Conservation (phyloP, 2,329 filamentous ascomycete genomes). For the Exophiala sp. region DNA sequence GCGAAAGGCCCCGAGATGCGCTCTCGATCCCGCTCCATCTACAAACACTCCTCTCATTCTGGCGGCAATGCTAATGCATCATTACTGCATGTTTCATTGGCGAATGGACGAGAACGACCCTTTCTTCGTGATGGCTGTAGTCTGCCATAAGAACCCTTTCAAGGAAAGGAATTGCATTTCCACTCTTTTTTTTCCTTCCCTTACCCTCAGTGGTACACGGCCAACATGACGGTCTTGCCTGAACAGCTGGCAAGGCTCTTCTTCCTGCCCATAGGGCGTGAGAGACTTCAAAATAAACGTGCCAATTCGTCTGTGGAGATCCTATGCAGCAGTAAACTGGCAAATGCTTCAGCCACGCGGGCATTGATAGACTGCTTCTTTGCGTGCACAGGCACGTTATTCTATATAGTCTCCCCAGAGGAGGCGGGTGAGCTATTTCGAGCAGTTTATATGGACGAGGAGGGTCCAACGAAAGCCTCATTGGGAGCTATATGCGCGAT, state of each 20-base stretch:
- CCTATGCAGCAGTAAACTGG: neutral
- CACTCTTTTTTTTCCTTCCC: no score
- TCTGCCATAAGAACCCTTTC: no score
- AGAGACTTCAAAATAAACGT: neutral
- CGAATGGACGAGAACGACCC: no score
- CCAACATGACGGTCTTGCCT: neutral
- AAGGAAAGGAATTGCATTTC: no score
- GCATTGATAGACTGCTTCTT: conserved; percentile 2
- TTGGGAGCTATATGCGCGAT: neutral
- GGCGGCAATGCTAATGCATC: no score
- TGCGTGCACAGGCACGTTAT: conserved; percentile 1
- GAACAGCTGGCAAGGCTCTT: conserved; percentile 4
- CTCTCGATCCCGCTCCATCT: no score
- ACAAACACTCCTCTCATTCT: no score
- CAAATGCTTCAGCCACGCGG: neutral
- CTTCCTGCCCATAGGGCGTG: neutral
- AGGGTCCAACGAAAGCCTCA: neutral
- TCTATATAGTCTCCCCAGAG: neutral
- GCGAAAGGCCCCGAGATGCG: no score
- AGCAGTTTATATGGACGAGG: neutral
- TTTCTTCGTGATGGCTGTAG: no score
- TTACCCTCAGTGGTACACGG: no score
- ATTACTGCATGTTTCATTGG: no score
- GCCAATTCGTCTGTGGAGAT: neutral
- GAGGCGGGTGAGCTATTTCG: neutral